A percentile compares a stretch with the other conserved stretches of the same genome.
phyloP scores from a whole-genome alignment of 2,329 filamentous ascomycete genomes.

The Colletotrichum ledebouriae region DNA sequence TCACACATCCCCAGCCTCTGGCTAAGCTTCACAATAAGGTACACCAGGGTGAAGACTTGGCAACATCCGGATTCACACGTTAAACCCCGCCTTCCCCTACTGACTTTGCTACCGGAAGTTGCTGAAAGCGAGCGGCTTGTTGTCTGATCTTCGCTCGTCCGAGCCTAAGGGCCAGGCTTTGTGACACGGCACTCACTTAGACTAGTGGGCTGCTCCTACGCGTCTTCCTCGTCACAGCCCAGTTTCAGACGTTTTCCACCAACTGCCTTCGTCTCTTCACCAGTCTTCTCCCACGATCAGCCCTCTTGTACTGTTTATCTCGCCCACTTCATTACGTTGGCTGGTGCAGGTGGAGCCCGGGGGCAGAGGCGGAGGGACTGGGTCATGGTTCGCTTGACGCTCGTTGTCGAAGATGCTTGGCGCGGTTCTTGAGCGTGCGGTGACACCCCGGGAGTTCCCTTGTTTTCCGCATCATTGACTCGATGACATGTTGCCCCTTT shows the following conservation, averaged over 20 bases:
- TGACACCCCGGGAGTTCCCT: constrained; percentile 33
- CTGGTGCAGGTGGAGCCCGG: constrained; percentile 14
- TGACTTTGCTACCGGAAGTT: constrained; percentile 41
- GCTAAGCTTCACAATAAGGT: constrained; percentile 40
- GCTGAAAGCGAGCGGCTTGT: constrained; percentile 31
- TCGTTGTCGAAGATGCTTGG: constrained; percentile 16
- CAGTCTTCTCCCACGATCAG: constrained; percentile 22
- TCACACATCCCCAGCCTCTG: constrained; percentile 18
- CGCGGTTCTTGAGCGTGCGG: constrained; percentile 26
- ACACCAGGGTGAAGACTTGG: constrained; percentile 39
- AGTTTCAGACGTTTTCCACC: constrained; percentile 37
- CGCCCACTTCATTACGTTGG: constrained; percentile 5
- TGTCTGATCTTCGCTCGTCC: constrained; percentile 39
- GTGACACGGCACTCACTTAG: constrained; percentile 30
- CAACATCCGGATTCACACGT: constrained; percentile 23
- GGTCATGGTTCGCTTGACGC: constrained; percentile 13
- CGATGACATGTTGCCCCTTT: constrained; percentile 12
- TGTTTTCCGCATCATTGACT: constrained; percentile 19
- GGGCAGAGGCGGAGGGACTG: constrained; percentile 3
- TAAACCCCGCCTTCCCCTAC: constrained; percentile 30
- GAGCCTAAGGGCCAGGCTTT: constrained; percentile 19
- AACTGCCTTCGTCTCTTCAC: neutral
- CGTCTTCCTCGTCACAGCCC: constrained; percentile 39
- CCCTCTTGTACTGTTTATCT: constrained; percentile 27
- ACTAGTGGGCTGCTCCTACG: constrained; percentile 37